phyloP scores from a whole-genome alignment of 768 basidiomycete genomes.

The Mycena haematopus region DNA sequence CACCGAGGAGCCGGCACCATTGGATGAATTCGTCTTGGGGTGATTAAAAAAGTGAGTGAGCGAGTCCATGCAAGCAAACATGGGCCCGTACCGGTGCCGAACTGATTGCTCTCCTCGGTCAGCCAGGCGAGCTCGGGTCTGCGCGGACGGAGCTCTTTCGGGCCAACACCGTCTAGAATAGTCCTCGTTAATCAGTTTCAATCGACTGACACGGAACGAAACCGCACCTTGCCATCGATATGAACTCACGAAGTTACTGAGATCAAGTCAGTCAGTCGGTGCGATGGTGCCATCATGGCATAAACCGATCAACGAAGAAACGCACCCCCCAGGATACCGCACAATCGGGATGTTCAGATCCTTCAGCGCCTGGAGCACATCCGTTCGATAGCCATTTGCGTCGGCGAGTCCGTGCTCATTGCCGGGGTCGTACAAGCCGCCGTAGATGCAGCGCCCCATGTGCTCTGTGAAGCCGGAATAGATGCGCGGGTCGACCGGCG shows the following conservation, averaged over 20 bases:
- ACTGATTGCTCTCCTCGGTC: constrained; percentile 64
- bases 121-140: constrained; percentile 68
- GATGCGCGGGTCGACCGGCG: constrained; percentile 54
- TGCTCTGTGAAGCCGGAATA: constrained; percentile 71
- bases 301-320: not conserved
- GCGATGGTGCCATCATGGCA: not conserved
- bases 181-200: not conserved
- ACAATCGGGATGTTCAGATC: constrained; percentile 56
- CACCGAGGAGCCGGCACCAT: constrained; percentile 57
- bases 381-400: constrained; percentile 54
- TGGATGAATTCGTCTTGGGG: constrained; percentile 54
- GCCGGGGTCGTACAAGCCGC: constrained; percentile 51
- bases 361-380: constrained; percentile 53
- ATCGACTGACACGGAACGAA: not conserved
- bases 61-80: no score
- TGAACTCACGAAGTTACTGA: constrained; percentile 58
- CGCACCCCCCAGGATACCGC: constrained; percentile 59
- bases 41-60: no score
- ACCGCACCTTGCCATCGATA: constrained; percentile 56
- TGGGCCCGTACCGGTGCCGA: constrained; percentile 52
- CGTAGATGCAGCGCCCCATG: constrained; percentile 62
- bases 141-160: constrained; percentile 53
- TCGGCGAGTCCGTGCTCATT: constrained; percentile 45
- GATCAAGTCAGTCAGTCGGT: not conserved
- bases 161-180: constrained; percentile 57